Conservation (phyloP, 1,284 basidiomycete genomes). For the Bondarzewia mesenterica region DNA sequence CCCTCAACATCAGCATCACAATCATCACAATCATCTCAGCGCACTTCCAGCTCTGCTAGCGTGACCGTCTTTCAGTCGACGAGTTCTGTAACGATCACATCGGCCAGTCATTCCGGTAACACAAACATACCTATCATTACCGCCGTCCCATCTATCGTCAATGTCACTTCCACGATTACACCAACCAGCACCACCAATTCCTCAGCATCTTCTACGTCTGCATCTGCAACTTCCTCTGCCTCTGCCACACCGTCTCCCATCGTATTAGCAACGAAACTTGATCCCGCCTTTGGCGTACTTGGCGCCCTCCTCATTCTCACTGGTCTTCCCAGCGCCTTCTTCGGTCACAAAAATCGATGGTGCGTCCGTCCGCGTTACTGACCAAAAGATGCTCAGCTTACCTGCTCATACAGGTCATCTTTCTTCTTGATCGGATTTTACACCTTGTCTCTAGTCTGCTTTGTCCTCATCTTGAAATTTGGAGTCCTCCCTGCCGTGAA, state of each 20-base stretch:
- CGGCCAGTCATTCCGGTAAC: constrained; percentile 38
- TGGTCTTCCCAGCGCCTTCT: constrained; percentile 83
- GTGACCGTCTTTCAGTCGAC: constrained; percentile 43
- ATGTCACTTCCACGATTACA: constrained; percentile 45
- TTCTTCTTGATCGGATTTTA: constrained; percentile 91
- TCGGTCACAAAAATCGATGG: constrained; percentile 93
- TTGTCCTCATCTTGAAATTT: constrained; percentile 86
- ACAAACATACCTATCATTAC: constrained; percentile 41
- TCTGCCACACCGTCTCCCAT: constrained; percentile 46
- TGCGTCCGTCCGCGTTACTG: constrained; percentile 24
- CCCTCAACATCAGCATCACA: constrained; percentile 11
- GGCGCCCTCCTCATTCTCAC: constrained; percentile 85
- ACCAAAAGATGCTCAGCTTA: constrained; percentile 11
- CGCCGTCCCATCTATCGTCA: constrained; percentile 47
- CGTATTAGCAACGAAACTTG: constrained; percentile 66
- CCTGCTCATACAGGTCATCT: constrained; percentile 60
- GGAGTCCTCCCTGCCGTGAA: constrained; percentile 79
- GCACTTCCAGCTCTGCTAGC: constrained; percentile 8
- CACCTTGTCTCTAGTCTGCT: constrained; percentile 75
- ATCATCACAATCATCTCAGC: constrained; percentile 1
- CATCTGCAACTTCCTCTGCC: constrained; percentile 31
- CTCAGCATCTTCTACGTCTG: constrained; percentile 15
- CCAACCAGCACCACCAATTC: constrained; percentile 24
- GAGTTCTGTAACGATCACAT: constrained; percentile 36
- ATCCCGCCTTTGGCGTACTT: constrained; percentile 84